A percentile compares a stretch with the other conserved stretches of the same genome.
These are phyloP conservation scores for Melanogaster broomeanus DNA, from an alignment of 768 basidiomycete genomes.

Conservation along the genomic window DNA sequence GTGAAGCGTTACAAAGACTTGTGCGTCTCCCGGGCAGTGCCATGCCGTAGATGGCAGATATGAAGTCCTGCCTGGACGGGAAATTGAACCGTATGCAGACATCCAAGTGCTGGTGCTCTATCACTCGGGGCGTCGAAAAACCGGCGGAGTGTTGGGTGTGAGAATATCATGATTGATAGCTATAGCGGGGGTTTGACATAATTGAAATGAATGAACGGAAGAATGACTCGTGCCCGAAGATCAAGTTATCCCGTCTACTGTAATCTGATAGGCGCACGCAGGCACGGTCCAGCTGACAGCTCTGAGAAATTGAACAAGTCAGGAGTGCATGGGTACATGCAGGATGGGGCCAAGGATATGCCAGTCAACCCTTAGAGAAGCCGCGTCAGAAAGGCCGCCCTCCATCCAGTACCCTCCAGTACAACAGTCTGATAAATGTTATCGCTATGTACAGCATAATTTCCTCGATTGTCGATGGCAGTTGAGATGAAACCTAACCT, in stretches of 20 bases:
- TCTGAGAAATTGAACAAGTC: background rate
- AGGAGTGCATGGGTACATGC: background rate
- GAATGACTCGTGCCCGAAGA: background rate
- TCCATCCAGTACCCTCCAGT: too few species aligned
- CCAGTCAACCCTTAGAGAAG: too few species aligned
- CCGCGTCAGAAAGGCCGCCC: background rate
- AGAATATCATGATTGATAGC: background rate
- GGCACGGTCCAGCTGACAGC: background rate
- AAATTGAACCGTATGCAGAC: constrained; percentile 76
- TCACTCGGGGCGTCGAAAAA: background rate
- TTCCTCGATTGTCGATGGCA: background rate
- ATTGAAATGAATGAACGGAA: background rate
- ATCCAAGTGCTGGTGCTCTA: constrained; percentile 33
- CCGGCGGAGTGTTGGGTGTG: background rate
- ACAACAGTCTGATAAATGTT: too few species aligned
- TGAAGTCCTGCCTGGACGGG: constrained; percentile 26
- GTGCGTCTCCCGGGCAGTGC: constrained; percentile 30
- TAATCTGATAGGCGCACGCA: background rate
- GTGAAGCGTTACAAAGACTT: constrained; percentile 31
- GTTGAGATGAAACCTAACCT: background rate
- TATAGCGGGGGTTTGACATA: background rate
- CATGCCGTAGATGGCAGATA: constrained; percentile 52
- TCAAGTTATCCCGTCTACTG: too few species aligned
- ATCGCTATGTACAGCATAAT: background rate
- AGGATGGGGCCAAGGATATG: too few species aligned